Evolutionary conservation across 371 early-diverging fungal species (phyloP).

Genomic region (Mucor indicus): DNA sequence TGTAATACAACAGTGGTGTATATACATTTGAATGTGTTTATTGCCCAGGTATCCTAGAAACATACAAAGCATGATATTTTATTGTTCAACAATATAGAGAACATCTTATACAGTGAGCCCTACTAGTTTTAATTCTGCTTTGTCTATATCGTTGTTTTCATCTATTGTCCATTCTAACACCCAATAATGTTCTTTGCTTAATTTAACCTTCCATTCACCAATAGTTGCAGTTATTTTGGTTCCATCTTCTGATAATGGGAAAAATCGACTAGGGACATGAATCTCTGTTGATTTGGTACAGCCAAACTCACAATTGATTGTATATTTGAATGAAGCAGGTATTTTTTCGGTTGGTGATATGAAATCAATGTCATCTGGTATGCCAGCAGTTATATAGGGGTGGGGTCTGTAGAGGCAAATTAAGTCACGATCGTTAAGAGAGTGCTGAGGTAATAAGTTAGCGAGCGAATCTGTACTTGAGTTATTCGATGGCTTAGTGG

Average conservation of each 20-base stretch:
- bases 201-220: conserved; percentile 9
- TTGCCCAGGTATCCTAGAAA: too few relatives aligned
- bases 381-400: conserved; percentile 29
- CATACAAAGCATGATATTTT: too few relatives aligned
- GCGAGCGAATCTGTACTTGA: conserved; percentile 1
- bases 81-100: too few relatives aligned
- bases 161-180: conserved; percentile 14
- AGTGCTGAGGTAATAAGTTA: background rate
- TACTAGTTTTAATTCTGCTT: conserved; percentile 9
- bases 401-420: conserved; percentile 38
- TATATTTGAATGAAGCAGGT: conserved; percentile 22
- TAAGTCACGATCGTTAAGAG: conserved; percentile 26
- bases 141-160: background rate
- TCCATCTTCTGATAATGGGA: conserved; percentile 10
- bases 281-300: conserved; percentile 16
- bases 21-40: too few relatives aligned
- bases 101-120: too few relatives aligned
- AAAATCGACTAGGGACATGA: conserved; percentile 17
- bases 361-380: conserved; percentile 25
- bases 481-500: background rate
- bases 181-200: conserved; percentile 9
- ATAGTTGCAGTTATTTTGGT: conserved; percentile 3
- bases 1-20: too few relatives aligned
- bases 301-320: background rate
- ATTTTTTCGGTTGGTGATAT: conserved; percentile 24